Percentiles rank a stretch among this genome's conserved stretches.
Conservation (phyloP, 768 basidiomycete genomes). For the Pisolithus microcarpus region DNA sequence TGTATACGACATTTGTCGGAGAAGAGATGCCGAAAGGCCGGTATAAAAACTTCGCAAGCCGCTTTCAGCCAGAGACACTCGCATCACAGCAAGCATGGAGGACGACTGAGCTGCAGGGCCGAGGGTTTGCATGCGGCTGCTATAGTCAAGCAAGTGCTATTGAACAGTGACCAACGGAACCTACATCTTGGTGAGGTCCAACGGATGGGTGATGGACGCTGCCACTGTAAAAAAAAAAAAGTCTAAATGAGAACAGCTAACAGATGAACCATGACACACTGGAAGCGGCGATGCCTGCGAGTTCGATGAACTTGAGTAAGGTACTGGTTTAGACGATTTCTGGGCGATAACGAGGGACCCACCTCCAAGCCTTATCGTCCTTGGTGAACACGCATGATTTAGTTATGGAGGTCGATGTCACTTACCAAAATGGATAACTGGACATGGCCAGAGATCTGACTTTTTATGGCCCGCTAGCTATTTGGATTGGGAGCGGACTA, state of each 20-base stretch:
- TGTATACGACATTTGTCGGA: conserved; percentile 90
- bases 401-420: neutral
- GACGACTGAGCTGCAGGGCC: conserved; percentile 44
- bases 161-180: conserved; percentile 15
- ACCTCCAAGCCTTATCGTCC: conserved; percentile 54
- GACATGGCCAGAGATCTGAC: conserved; percentile 14
- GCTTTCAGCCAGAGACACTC: conserved; percentile 53
- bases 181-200: conserved; percentile 83
- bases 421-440: conserved; percentile 28
- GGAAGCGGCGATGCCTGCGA: conserved; percentile 53
- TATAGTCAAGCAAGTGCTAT: conserved; percentile 1
- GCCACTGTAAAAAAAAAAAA: conserved; percentile 46
- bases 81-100: conserved; percentile 60
- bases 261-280: conserved; percentile 33
- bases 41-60: conserved; percentile 74
- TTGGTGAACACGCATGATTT: neutral
- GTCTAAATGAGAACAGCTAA: conserved; percentile 1
- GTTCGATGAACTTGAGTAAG: conserved; percentile 5
- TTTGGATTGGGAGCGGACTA: too few species aligned
- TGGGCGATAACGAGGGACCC: conserved; percentile 3
- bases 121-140: conserved; percentile 78
- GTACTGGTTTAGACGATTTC: conserved; percentile 2
- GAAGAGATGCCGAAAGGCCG: conserved; percentile 73
- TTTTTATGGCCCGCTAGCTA: too few species aligned
- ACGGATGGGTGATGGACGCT: conserved; percentile 72